phyloP scores from a whole-genome alignment of 2,329 filamentous ascomycete species.

The Apiospora phragmitis region DNA sequence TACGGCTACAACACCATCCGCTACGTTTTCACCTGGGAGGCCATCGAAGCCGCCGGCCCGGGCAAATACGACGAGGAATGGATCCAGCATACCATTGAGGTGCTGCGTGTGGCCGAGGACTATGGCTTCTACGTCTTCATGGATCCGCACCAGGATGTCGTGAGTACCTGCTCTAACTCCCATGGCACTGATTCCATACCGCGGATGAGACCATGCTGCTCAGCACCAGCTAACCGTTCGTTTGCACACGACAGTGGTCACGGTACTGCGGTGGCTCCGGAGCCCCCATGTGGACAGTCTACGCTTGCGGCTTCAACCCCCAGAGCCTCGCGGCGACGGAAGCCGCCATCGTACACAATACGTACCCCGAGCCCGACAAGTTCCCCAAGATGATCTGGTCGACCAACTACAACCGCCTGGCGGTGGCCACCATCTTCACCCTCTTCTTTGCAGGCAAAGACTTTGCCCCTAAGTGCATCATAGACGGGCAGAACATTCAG shows the following conservation, averaged over 20 bases:
- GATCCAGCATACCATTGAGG: slow-evolving; percentile 85
- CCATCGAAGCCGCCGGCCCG: slow-evolving; percentile 90
- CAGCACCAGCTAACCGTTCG: background rate
- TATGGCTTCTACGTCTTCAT: slow-evolving; percentile 98
- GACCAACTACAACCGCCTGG: slow-evolving; percentile 90
- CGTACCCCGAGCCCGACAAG: slow-evolving; percentile 77
- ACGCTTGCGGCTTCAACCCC: slow-evolving; percentile 90
- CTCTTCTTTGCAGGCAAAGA: slow-evolving; percentile 89
- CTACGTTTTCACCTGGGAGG: slow-evolving; percentile 98
- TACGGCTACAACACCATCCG: slow-evolving; percentile 96
- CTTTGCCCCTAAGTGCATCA: slow-evolving; percentile 94
- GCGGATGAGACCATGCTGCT: background rate
- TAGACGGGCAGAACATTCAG: slow-evolving; percentile 93
- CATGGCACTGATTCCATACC: background rate
- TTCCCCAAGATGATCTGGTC: slow-evolving; percentile 99
- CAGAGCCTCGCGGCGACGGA: slow-evolving; percentile 82
- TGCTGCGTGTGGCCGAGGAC: slow-evolving; percentile 79
- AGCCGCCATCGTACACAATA: slow-evolving; percentile 93
- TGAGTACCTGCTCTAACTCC: slow-evolving; percentile 54
- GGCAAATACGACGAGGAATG: slow-evolving; percentile 92
- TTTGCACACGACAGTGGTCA: slow-evolving; percentile 67
- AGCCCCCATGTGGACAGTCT: slow-evolving; percentile 96
- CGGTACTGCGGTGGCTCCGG: slow-evolving; percentile 92
- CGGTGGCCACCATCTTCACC: slow-evolving; percentile 88
- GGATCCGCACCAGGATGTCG: slow-evolving; percentile 98